Evolutionary conservation across 352 stramenopile genomes (phyloP).

Genomic region (Pythium plurisporium): DNA sequence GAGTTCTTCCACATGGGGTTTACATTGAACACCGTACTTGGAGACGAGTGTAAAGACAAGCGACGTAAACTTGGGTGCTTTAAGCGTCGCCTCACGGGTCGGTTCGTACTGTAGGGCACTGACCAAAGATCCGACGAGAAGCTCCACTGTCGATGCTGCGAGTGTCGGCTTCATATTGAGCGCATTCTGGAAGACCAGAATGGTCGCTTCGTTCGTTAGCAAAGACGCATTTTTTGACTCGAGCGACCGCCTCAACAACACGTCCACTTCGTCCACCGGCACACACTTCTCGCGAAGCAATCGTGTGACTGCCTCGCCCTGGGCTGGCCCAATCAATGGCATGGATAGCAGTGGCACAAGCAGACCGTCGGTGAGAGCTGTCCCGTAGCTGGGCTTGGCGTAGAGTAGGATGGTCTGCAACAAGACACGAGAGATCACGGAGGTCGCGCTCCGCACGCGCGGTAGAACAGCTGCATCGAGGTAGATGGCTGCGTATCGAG

Average conservation of each 20-base stretch:
- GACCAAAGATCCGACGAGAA: neutral
- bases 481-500: slow-evolving; percentile 57
- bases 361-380: slow-evolving; percentile 43
- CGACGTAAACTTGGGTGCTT: slow-evolving; percentile 27
- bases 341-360: slow-evolving; percentile 47
- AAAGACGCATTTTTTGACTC: neutral
- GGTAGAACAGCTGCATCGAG: slow-evolving; percentile 51
- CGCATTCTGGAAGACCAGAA: slow-evolving; percentile 74
- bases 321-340: slow-evolving; percentile 32
- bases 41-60: slow-evolving; percentile 28
- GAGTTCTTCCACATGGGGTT: slow-evolving; percentile 16
- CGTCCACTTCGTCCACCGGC: slow-evolving; percentile 42
- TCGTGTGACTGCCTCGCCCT: slow-evolving; percentile 66
- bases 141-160: slow-evolving; percentile 39
- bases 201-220: slow-evolving; percentile 54
- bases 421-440: slow-evolving; percentile 70
- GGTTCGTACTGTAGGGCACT: neutral
- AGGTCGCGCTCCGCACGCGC: slow-evolving; percentile 47
- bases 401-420: slow-evolving; percentile 58
- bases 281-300: slow-evolving; percentile 54
- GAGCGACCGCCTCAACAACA: slow-evolving; percentile 35
- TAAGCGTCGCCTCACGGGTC: neutral
- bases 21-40: slow-evolving; percentile 23
- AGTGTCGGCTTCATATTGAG: slow-evolving; percentile 55
- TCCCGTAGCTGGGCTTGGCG: slow-evolving; percentile 33